Evolutionary conservation across 805 yeast species (phyloP).

Genomic region (Pichia occidentalis): DNA sequence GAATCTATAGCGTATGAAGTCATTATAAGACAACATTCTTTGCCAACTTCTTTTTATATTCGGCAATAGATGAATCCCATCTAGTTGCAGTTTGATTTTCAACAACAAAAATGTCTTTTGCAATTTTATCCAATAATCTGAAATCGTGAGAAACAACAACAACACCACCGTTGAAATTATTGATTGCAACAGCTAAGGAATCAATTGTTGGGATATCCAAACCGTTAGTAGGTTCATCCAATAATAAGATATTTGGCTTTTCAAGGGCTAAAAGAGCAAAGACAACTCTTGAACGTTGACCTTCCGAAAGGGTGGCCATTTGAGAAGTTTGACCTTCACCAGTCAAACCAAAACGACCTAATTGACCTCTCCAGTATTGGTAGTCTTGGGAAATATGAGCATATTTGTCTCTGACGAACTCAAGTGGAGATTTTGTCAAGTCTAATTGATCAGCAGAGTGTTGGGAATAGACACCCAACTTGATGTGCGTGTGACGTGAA

Average conservation of each 20-base stretch:
- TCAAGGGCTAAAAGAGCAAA: slow-evolving; percentile 94
- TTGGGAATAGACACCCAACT: slow-evolving; percentile 97
- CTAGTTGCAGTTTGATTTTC: slow-evolving; percentile 92
- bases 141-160: slow-evolving; percentile 98
- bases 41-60: slow-evolving; percentile 92
- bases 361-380: slow-evolving; percentile 97
- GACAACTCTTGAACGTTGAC: slow-evolving; percentile 98
- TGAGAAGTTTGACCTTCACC: slow-evolving; percentile 98
- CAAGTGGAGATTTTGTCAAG: slow-evolving; percentile 89
- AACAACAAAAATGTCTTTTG: slow-evolving; percentile 94
- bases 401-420: slow-evolving; percentile 94
- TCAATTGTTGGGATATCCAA: slow-evolving; percentile 97
- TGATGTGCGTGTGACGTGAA: slow-evolving; percentile 94
- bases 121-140: slow-evolving; percentile 94
- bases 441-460: slow-evolving; percentile 98
- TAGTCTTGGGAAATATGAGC: slow-evolving; percentile 88
- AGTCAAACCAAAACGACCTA: slow-evolving; percentile 96
- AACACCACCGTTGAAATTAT: slow-evolving; percentile 94
- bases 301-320: slow-evolving; percentile 98
- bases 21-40: slow-evolving; percentile 69
- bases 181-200: slow-evolving; percentile 94
- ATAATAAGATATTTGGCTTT: slow-evolving; percentile 85
- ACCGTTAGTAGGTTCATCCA: slow-evolving; percentile 99
- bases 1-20: neutral
- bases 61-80: slow-evolving; percentile 90